Evolutionary conservation across 1,284 basidiomycete genomes (phyloP).

Genomic region (Cystobasidium slooffiae): DNA sequence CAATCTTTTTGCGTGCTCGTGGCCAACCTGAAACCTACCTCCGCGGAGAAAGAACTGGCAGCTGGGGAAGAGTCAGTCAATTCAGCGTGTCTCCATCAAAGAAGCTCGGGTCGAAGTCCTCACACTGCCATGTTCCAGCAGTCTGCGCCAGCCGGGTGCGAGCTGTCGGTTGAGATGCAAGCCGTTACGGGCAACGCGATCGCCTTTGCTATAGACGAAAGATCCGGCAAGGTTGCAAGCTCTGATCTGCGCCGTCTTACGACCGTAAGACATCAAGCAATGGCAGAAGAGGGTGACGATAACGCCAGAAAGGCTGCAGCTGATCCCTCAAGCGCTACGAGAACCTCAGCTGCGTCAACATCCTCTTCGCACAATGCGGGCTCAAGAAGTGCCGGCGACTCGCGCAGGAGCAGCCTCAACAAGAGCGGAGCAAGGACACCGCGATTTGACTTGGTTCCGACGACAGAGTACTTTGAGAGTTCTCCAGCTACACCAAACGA

Average conservation of each 20-base stretch:
- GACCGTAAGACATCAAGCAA: background rate
- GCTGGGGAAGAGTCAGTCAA: background rate
- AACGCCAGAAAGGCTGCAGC: background rate
- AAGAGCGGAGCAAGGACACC: conserved; percentile 35
- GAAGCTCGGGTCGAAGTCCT: background rate
- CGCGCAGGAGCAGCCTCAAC: conserved; percentile 31
- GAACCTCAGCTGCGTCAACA: background rate
- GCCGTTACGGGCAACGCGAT: background rate
- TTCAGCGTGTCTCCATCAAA: background rate
- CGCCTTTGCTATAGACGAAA: background rate
- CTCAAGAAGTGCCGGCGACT: conserved; percentile 11
- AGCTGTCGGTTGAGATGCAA: conserved; percentile 9
- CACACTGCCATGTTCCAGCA: conserved; percentile 37
- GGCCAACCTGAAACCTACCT: background rate
- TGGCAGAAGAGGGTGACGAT: conserved; percentile 5
- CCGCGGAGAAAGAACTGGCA: conserved; percentile 45
- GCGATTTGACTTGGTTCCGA: conserved; percentile 36
- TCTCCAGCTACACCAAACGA: conserved; percentile 13
- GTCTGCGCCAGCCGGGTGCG: background rate
- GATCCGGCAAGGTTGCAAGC: background rate
- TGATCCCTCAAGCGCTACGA: background rate
- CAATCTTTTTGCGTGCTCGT: background rate
- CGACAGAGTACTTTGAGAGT: conserved; percentile 27
- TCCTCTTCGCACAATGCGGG: background rate
- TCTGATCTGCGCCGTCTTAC: background rate